Conservation (phyloP, 177 flowering plant species). For the Vitis hybrid region DNA sequence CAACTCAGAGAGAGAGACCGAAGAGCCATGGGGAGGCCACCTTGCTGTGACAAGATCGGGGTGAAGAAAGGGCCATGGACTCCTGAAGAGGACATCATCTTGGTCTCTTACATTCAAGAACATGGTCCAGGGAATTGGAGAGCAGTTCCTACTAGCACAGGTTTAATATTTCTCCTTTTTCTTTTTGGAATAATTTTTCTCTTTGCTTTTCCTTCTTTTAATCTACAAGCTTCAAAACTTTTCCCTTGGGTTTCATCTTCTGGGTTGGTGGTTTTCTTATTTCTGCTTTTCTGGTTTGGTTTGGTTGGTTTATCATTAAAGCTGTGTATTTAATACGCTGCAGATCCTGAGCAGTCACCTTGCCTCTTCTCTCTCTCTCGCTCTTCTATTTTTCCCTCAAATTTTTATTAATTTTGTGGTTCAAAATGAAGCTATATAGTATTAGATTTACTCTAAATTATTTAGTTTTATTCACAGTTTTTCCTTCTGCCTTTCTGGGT, state of each 20-base stretch:
- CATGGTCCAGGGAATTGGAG: conserved; percentile 93
- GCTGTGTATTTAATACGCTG: conserved; percentile 9
- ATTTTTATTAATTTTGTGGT: background rate
- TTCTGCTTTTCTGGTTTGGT: conserved; percentile 1
- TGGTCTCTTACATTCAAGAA: conserved; percentile 81
- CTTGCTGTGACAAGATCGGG: conserved; percentile 74
- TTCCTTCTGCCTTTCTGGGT: background rate
- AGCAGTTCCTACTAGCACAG: conserved; percentile 76
- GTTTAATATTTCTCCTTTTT: conserved; percentile 19
- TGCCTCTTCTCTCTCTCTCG: background rate
- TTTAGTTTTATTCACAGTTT: background rate
- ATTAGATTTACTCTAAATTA: background rate
- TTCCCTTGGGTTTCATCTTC: background rate
- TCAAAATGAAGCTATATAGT: conserved; percentile 1
- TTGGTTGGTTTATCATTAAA: conserved; percentile 20
- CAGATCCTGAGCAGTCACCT: background rate
- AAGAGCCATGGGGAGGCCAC: conserved; percentile 70
- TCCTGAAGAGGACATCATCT: conserved; percentile 78
- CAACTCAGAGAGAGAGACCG: background rate
- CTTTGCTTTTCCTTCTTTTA: background rate
- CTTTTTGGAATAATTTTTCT: background rate
- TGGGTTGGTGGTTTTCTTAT: background rate
- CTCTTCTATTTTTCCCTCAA: background rate
- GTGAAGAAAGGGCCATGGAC: conserved; percentile 93
- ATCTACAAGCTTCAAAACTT: background rate